Conservation (phyloP, 1,284 basidiomycete species). For the Rhodotorula sp. region DNA sequence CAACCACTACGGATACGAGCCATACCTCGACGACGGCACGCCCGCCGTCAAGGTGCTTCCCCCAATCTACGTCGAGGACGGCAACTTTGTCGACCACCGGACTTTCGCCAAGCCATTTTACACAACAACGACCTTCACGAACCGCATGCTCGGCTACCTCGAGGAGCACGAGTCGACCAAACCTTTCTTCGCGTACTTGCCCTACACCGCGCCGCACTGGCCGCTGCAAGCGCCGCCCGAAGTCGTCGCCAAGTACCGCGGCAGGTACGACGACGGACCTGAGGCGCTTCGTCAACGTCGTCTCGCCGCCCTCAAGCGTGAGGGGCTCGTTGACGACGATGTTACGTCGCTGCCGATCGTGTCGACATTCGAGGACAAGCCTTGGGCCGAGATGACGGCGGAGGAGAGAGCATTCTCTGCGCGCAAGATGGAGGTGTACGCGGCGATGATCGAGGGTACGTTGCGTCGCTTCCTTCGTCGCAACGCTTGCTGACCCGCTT, state of each 20-base stretch:
- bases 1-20: constrained; percentile 2
- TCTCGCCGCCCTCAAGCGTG: background rate
- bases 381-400: background rate
- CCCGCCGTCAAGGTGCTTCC: constrained; percentile 2
- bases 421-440: constrained; percentile 1
- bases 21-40: constrained; percentile 2
- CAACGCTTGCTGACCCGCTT: background rate
- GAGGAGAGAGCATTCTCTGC: background rate
- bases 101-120: background rate
- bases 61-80: constrained; percentile 3
- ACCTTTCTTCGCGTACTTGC: constrained; percentile 2
- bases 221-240: constrained; percentile 3
- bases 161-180: background rate
- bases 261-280: background rate
- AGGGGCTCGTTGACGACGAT: background rate
- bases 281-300: background rate
- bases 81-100: constrained; percentile 8
- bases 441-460: constrained; percentile 1
- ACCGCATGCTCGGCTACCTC: constrained; percentile 7
- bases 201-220: constrained; percentile 3
- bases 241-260: constrained; percentile 2
- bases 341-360: background rate
- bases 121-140: constrained; percentile 1
- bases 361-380: background rate
- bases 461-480: background rate